phyloP scores from a whole-genome alignment of 495 filamentous ascomycete species.

The Aspergillus kassunensis region DNA sequence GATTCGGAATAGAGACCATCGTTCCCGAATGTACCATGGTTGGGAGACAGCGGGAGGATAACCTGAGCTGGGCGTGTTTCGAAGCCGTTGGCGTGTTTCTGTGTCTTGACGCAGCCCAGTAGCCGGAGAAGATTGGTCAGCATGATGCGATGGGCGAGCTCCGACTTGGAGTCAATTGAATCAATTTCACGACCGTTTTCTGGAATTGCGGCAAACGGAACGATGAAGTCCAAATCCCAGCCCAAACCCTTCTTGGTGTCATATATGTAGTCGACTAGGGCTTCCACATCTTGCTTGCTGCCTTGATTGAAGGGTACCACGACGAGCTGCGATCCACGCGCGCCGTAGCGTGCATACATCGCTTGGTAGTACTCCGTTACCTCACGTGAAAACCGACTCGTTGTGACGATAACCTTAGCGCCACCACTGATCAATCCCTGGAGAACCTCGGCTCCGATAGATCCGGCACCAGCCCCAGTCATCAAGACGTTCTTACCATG shows the following conservation, averaged over 20 bases:
- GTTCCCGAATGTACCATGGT: constrained; percentile 97
- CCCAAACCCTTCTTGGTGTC: constrained; percentile 94
- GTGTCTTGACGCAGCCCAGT: constrained; percentile 81
- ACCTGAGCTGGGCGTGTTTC: constrained; percentile 96
- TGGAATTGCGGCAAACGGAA: constrained; percentile 96
- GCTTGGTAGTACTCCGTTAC: constrained; percentile 99
- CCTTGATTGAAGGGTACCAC: constrained; percentile 99
- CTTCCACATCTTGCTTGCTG: constrained; percentile 94
- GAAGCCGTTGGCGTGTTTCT: constrained; percentile 81
- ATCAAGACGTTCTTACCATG: constrained; percentile 95
- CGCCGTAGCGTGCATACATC: constrained; percentile 93
- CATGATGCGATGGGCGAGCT: constrained; percentile 98
- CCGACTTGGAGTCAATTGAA: constrained; percentile 94
- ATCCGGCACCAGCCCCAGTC: constrained; percentile 97
- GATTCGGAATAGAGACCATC: constrained; percentile 98
- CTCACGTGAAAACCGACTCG: constrained; percentile 91
- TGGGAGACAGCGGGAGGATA: constrained; percentile 91
- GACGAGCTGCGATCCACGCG: constrained; percentile 90
- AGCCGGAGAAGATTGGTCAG: constrained; percentile 93
- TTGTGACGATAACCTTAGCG: constrained; percentile 93
- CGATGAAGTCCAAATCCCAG: constrained; percentile 95
- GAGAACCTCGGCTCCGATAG: constrained; percentile 96
- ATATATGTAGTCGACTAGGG: constrained; percentile 91
- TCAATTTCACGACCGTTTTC: constrained; percentile 98
- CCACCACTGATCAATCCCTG: constrained; percentile 96